Percentiles rank a stretch among this genome's conserved stretches.
phyloP scores from a whole-genome alignment of 2,329 filamentous ascomycete species.

The Lasiodiplodia hormozganensis region DNA sequence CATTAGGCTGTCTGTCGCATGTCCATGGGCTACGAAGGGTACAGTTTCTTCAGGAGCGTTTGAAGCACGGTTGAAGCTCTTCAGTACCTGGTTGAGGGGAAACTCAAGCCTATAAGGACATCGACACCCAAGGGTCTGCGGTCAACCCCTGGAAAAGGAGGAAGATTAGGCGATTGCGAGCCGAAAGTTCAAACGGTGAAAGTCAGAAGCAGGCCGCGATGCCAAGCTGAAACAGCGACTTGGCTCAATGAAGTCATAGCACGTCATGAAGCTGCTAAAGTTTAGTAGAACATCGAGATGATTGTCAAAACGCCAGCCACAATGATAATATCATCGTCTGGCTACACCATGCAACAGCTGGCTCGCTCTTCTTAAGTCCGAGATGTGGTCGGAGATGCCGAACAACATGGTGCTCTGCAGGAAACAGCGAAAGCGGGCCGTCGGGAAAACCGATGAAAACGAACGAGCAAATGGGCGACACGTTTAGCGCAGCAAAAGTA shows the following conservation, averaged over 20 bases:
- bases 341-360: not conserved
- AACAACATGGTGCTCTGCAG: not conserved
- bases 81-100: not conserved
- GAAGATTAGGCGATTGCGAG: conserved; percentile 11
- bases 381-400: conserved; percentile 1
- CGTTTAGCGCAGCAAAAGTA: not conserved
- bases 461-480: not conserved
- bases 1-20: not conserved
- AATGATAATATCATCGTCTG: not conserved
- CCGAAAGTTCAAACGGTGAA: conserved; percentile 3
- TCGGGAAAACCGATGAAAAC: not conserved
- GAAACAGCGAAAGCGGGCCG: not conserved
- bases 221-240: conserved; percentile 17
- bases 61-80: not conserved
- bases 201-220: not conserved
- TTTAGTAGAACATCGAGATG: not conserved
- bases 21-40: not conserved
- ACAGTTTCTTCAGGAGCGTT: not conserved
- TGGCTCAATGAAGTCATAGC: not conserved
- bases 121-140: not conserved
- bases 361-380: not conserved
- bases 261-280: not conserved
- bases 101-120: conserved; percentile 3
- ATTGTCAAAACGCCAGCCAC: not conserved
- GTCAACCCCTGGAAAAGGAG: not conserved